Conservation (phyloP, 495 filamentous ascomycete species). For the Friedmanniomyces simplex region DNA sequence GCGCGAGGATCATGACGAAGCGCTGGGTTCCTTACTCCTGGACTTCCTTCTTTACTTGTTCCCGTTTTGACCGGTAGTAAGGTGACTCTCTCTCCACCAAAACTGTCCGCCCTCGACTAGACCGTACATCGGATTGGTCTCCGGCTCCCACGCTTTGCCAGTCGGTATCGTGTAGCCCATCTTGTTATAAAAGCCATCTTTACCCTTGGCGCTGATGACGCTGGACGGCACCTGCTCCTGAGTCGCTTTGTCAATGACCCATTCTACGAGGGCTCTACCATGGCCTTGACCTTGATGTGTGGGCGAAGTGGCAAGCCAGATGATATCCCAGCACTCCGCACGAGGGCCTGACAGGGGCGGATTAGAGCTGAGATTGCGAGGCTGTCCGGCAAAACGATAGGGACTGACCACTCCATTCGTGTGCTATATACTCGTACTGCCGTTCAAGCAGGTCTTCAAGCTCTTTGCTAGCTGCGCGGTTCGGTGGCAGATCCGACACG, state of each 20-base stretch:
- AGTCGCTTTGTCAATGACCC: not conserved
- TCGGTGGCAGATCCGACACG: not conserved
- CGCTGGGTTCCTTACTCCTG: no score
- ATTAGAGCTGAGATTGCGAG: not conserved
- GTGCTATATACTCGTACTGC: not conserved
- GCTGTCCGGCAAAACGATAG: not conserved
- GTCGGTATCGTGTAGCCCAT: not conserved
- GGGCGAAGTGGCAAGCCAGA: not conserved
- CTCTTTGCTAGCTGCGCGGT: not conserved
- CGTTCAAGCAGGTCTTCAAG: not conserved
- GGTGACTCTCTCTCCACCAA: not conserved
- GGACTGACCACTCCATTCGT: conserved; percentile 1
- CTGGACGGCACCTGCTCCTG: not conserved
- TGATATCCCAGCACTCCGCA: conserved; percentile 1
- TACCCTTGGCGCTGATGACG: not conserved
- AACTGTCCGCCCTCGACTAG: not conserved
- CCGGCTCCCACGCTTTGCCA: not conserved
- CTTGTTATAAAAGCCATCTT: not conserved
- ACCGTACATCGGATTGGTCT: not conserved
- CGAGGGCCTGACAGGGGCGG: not conserved
- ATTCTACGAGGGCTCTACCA: not conserved
- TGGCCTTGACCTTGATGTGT: not conserved
- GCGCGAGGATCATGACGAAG: no score
- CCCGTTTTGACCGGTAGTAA: not conserved
- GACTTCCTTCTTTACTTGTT: no score